Evolutionary conservation across 2,329 filamentous ascomycete genomes (phyloP), one percentile per base, ranked within the genome.

Genomic region (Cercospora sp.): DNA sequence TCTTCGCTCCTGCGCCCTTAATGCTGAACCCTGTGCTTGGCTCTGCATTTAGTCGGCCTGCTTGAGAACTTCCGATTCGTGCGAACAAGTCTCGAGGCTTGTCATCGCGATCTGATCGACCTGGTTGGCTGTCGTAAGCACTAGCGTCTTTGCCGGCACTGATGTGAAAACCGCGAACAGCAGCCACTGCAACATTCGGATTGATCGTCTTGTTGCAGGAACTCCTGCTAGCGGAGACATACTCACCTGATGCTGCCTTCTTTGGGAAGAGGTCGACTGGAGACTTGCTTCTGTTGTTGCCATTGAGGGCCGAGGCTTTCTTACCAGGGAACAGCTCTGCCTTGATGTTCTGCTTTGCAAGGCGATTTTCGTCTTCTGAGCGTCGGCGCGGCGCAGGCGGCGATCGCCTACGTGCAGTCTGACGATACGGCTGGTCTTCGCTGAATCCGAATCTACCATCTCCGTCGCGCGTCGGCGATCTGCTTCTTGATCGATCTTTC

Each of bases 401-500:
- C 64, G 80, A 83, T 45, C 83, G 77, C 68, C 79, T 79, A 26
- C 82, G 79, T 74, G 82, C 67, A 76, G 80, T 71, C 74, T 77
- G 65, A 75, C 81, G 68, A 72, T 82, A 78, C 58, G 85, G 79
- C 16, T 84, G 82, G 61, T 84, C 80, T 30, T 86, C 83, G n/a
- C 75, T 77, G 71, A 85, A 85, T 6, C 83, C 83, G 42, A 78
- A 81, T 4, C 82, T 79, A 18, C 85, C 82, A 64, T 84, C 81
- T 12, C 81, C 84, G 42, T 83, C 82, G 58, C 81, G 78, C 60
- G 72, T 73, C 30, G 88, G 88, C 6, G 87, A 89, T 18, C 87
- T 87, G 75, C 87, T 89, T 70, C 88, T 85, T 13, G 62, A 58
- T 26, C 51, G 30, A 73, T 87, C 82, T 57, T 87, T 84, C 58